phyloP scores from a whole-genome alignment of 441 rosid genomes.

The Euphorbia schlechtendalii region DNA sequence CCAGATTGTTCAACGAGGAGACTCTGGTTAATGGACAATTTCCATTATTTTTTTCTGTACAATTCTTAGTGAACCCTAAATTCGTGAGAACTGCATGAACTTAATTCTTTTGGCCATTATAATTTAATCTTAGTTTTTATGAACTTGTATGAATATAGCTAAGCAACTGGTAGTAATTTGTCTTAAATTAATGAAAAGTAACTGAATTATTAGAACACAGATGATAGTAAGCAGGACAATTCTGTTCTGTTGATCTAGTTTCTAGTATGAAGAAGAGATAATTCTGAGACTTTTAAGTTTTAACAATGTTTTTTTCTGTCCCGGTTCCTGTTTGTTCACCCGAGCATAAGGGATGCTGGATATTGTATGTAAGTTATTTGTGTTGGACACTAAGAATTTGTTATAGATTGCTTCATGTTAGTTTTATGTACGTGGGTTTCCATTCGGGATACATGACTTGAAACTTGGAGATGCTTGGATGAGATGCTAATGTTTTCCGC shows the following conservation, averaged over 20 bases:
- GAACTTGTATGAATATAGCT: conserved; percentile 5
- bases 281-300: background rate
- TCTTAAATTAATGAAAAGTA: conserved; percentile 5
- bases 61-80: conserved; percentile 19
- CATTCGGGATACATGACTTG: background rate
- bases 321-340: too few relatives aligned
- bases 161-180: conserved; percentile 8
- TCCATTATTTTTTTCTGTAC: conserved; percentile 13
- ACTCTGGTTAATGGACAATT: conserved; percentile 32
- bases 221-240: background rate
- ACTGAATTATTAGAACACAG: conserved; percentile 9
- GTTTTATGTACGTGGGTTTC: background rate
- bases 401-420: background rate
- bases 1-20: conserved; percentile 10
- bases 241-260: conserved; percentile 4
- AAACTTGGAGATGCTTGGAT: background rate
- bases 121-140: background rate
- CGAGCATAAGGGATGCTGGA: too few relatives aligned
- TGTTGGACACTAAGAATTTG: background rate
- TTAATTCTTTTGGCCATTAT: conserved; percentile 6
- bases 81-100: conserved; percentile 20
- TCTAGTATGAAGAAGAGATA: background rate
- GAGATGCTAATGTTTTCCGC: background rate
- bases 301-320: background rate
- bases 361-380: background rate